Evolutionary conservation across 176 grass and related monocot species (phyloP).

Genomic region (Triticum timopheevii): DNA sequence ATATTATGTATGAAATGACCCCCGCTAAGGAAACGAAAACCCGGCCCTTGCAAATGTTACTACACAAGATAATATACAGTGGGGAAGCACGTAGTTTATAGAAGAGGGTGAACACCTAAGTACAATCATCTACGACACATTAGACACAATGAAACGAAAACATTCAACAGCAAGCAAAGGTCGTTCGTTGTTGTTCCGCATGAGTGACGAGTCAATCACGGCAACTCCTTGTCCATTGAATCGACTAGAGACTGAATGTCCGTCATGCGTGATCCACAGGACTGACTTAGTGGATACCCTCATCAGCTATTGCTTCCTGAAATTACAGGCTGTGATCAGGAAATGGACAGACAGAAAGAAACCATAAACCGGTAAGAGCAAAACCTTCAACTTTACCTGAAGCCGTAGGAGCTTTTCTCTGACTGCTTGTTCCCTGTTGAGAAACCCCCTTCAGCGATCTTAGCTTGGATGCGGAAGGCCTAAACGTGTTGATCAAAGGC

Average conservation of each 20-base stretch:
- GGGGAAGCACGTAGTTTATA: neutral
- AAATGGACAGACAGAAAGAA: neutral
- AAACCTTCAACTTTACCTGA: slow-evolving; percentile 50
- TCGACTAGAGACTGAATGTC: neutral
- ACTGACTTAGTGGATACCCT: neutral
- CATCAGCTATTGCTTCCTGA: slow-evolving; percentile 53
- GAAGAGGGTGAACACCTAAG: neutral
- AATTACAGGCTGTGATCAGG: slow-evolving; percentile 3
- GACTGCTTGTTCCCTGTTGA: slow-evolving; percentile 43
- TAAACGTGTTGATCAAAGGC: slow-evolving; percentile 82
- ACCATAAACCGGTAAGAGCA: neutral
- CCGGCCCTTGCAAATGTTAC: neutral
- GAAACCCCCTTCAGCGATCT: slow-evolving; percentile 60
- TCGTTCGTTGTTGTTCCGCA: neutral
- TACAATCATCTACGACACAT: slow-evolving; percentile 37
- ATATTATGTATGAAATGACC: neutral
- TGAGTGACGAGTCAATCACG: neutral
- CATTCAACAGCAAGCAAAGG: neutral
- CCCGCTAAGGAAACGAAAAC: neutral
- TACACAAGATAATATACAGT: slow-evolving; percentile 29
- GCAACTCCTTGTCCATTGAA: neutral
- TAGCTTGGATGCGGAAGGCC: slow-evolving; percentile 73
- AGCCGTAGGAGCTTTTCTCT: slow-evolving; percentile 38
- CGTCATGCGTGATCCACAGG: neutral
- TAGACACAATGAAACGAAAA: neutral